Conservation (phyloP, 83 land plant species). For the Isoetes engelmannii region DNA sequence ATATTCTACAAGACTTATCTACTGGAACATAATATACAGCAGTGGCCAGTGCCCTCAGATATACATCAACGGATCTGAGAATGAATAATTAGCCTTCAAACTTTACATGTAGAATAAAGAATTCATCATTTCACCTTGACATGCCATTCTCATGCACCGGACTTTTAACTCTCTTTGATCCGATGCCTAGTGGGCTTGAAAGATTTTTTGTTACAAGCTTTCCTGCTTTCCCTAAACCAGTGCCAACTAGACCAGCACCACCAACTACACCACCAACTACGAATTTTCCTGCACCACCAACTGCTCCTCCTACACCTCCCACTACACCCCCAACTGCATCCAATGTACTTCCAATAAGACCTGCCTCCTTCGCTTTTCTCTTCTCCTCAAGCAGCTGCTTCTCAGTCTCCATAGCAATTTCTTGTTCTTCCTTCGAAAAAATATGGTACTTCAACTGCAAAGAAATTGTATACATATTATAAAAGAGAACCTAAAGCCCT, state of each 20-base stretch:
- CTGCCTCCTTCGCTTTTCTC: conserved; percentile 15
- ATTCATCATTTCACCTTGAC: not conserved
- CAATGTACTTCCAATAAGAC: conserved; percentile 11
- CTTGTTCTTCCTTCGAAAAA: conserved; percentile 20
- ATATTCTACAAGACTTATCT: too few relatives aligned
- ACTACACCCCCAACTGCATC: conserved; percentile 33
- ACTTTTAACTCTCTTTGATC: conserved; percentile 12
- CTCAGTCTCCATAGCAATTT: conserved; percentile 20
- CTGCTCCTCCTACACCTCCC: conserved; percentile 33
- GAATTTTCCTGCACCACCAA: conserved; percentile 12
- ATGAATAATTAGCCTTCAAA: too few relatives aligned
- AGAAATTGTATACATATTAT: not conserved
- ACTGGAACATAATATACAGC: too few relatives aligned
- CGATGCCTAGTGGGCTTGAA: conserved; percentile 31
- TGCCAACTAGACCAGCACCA: conserved; percentile 36
- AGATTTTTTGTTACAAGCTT: conserved; percentile 58
- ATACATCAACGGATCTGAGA: too few relatives aligned
- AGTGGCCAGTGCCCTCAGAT: too few relatives aligned
- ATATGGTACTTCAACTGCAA: conserved; percentile 16
- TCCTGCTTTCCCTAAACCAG: conserved; percentile 56
- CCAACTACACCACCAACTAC: conserved; percentile 8
- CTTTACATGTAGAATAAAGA: too few relatives aligned
- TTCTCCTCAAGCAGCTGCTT: conserved; percentile 14
- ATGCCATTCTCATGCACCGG: conserved; percentile 5
- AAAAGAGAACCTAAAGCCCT: not conserved